Base-by-base conservation (phyloP, 2,329 filamentous ascomycete genomes). In the Zymoseptoria crescenta region DNA sequence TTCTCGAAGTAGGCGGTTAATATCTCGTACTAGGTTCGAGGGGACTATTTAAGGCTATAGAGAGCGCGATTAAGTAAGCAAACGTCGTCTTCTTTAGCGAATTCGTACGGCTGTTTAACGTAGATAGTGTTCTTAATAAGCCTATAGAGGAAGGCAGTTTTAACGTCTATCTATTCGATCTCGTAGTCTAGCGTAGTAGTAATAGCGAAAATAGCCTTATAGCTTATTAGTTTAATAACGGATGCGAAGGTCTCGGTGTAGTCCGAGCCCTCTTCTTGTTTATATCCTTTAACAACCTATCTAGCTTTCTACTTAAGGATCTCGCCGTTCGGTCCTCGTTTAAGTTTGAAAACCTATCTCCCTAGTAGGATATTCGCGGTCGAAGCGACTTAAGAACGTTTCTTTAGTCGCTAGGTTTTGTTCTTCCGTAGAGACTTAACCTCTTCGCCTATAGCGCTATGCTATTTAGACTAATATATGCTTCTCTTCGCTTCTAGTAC, bases 111-210 rank as follows among this genome's bases (percentile, higher is more conserved):
- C n/a, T 50, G n/a, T 50, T 50, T n/a, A n/a, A 50, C n/a, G n/a
- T 19, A 50, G 48, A 50, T 20, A 8, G 7, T 7, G n/a, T 50
- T 20, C 21, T 50, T 50, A 50, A 50, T 50, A 7, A 8, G 7
- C n/a, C 48, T 19, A 19, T 50, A 50, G 21, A 50, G 48, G n/a
- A 50, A 50, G 7, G 48, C 21, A 50, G 48, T 50, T 19, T 50
- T 50, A n/a, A 50, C 48, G 58, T 73, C 67, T 58, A 72, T 71
- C 60, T 73, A 64, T 41, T 72, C 55, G 48, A 69, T 67, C 52
- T 71, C 59, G 1, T 64, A 57, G 51, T 66, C 65, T 4, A 64
- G 48, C 9, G 63, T 56, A 13, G 56, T 58, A 2, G 55, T 63
- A 3, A 72, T 62, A 1, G 65, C 64, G 35, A 73, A 70, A 5